Conservation (phyloP, 2,329 filamentous ascomycete species). For the Drechslerella coelobrocha region DNA sequence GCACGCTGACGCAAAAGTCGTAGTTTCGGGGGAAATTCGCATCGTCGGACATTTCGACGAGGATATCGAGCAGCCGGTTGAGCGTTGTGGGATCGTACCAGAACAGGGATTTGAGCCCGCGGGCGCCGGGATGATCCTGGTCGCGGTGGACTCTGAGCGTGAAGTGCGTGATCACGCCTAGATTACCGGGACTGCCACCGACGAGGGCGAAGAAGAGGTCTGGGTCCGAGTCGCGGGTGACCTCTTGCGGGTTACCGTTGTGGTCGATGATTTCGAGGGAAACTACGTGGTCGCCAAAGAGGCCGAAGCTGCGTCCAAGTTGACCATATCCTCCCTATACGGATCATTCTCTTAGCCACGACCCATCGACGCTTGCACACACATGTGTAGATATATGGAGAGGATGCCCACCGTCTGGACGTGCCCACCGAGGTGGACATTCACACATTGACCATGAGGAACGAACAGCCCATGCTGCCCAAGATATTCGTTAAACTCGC, state of each 20-base stretch:
- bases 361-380: not conserved
- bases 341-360: not conserved
- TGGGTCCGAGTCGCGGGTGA: conserved; percentile 54
- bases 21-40: conserved; percentile 61
- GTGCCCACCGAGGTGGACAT: conserved; percentile 62
- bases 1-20: conserved; percentile 62
- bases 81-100: conserved; percentile 59
- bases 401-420: conserved; percentile 58
- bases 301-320: conserved; percentile 60
- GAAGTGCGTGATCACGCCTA: conserved; percentile 57
- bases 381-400: not conserved
- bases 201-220: conserved; percentile 57
- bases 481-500: conserved; percentile 61
- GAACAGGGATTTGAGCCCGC: conserved; percentile 60
- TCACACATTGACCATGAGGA: conserved; percentile 61
- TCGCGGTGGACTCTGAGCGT: conserved; percentile 59
- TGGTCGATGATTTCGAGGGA: conserved; percentile 56
- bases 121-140: conserved; percentile 59
- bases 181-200: conserved; percentile 57
- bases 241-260: conserved; percentile 53
- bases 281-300: conserved; percentile 56
- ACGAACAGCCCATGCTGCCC: conserved; percentile 60
- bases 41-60: conserved; percentile 62
- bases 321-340: conserved; percentile 60
- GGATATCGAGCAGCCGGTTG: conserved; percentile 58